These are phyloP conservation scores for Candida awuae DNA, from an alignment of 805 yeast species.

Conservation along the genomic window DNA sequence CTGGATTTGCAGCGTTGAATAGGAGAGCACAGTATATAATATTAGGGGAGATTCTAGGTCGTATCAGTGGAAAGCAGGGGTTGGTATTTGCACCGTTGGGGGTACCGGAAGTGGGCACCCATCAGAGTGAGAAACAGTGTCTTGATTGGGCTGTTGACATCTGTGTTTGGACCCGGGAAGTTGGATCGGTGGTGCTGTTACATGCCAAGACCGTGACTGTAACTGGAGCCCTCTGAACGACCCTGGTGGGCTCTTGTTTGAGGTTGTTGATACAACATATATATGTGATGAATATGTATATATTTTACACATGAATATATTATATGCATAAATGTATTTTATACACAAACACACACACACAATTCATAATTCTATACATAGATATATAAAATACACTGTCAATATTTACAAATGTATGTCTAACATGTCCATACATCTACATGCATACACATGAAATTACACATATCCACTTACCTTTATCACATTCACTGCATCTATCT, in stretches of 20 bases:
- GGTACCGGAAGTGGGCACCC: neutral
- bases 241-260: too few species aligned
- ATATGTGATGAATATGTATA: too few species aligned
- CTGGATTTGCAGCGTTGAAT: neutral
- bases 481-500: too few species aligned
- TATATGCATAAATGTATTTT: too few species aligned
- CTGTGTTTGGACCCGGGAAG: slow-evolving; percentile 69
- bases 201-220: slow-evolving; percentile 95
- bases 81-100: neutral
- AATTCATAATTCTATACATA: too few species aligned
- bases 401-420: too few species aligned
- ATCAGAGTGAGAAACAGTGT: slow-evolving; percentile 30
- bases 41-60: neutral
- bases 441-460: too few species aligned
- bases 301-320: too few species aligned
- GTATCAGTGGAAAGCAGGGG: neutral
- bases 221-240: slow-evolving; percentile 64
- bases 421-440: too few species aligned
- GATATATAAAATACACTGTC: too few species aligned
- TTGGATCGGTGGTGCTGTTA: slow-evolving; percentile 77
- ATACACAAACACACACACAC: too few species aligned
- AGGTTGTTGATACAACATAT: neutral
- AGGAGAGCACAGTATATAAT: neutral
- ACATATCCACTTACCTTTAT: too few species aligned
- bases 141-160: slow-evolving; percentile 68